Evolutionary conservation across 2,329 filamentous ascomycete genomes (phyloP), one percentile per base, ranked within the genome.

Genomic region (Penicillium nordicum): DNA sequence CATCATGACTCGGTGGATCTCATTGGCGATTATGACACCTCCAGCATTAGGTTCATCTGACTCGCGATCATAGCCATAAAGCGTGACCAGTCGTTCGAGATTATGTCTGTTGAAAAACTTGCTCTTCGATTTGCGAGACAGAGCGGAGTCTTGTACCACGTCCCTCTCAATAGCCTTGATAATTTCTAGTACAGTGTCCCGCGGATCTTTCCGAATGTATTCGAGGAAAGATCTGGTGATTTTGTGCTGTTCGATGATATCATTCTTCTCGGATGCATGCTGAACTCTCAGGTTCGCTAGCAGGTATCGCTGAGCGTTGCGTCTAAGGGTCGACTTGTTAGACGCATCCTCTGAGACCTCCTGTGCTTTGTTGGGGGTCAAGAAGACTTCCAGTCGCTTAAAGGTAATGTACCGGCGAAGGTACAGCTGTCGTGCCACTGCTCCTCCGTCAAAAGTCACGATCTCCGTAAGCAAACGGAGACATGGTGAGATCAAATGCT

Each of bases 401-500:
- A 96, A 88, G 0, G 90, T 94, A 57, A 85, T 87, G 65, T 90
- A 86, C 63, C 91, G 84, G 32, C 87, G 86, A 50, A 88, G 82
- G 71, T 96, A 95, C 34, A 97, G 81, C 44, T 87, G 82, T 63
- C 85, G 87, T 29, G 92, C 90, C 53, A 92, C 81, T 41, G 85
- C 84, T 14, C 94, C 95, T 16, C 92, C 92, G 73, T 97, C 92
- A 61, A 96, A 88, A 53, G 82, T 86, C 16, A 90, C 84, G n/a
- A 92, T 82, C 74, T 99, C 93, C 50, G 88, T 89, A 57, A 99
- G 81, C 50, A 99, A 78, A 55, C 93, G 86, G 57, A 99, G 77
- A 25, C 89, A 92, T 0, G 94, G 93, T 3, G 91, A 94, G 58
- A 97, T 92, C 57, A 97, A 79, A 72, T 90, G 91, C 38, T 92